A percentile compares a stretch with the other conserved stretches of the same genome.
Evolutionary conservation across 2,329 filamentous ascomycete genomes (phyloP).

Genomic region (Thyridium curvatum): DNA sequence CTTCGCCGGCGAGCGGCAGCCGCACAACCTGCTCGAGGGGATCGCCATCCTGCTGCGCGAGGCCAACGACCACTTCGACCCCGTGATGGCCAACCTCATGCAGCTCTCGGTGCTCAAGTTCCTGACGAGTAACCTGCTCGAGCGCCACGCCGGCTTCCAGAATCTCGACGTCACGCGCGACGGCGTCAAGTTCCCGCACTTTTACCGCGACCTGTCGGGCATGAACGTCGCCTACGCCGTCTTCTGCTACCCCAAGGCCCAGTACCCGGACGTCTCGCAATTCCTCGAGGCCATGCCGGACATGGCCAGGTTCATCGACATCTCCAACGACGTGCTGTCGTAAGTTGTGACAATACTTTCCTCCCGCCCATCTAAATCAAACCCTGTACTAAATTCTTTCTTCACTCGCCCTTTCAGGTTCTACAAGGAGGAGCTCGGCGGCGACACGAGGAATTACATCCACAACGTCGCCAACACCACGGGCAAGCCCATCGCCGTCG

Average conservation of each 20-base stretch:
- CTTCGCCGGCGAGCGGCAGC: slow-evolving; percentile 5
- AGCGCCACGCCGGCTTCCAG: slow-evolving; percentile 12
- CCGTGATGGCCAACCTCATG: slow-evolving; percentile 5
- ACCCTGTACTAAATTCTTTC: too few species aligned
- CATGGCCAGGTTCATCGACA: slow-evolving; percentile 13
- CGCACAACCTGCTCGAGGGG: slow-evolving; percentile 11
- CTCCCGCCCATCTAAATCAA: too few species aligned
- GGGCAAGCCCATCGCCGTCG: not conserved
- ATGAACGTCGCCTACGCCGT: slow-evolving; percentile 13
- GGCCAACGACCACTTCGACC: slow-evolving; percentile 12
- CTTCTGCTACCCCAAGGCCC: slow-evolving; percentile 12
- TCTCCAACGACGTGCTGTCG: slow-evolving; percentile 15
- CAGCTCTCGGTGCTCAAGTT: slow-evolving; percentile 11
- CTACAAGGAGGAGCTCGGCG: slow-evolving; percentile 13
- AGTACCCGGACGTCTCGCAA: slow-evolving; percentile 10
- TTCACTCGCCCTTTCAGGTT: slow-evolving; percentile 7
- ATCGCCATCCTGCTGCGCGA: slow-evolving; percentile 7
- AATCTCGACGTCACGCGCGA: slow-evolving; percentile 8
- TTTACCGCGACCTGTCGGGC: slow-evolving; percentile 12
- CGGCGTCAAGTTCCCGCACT: slow-evolving; percentile 12
- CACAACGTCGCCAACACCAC: slow-evolving; percentile 9
- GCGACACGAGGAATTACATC: slow-evolving; percentile 12
- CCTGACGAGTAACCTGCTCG: slow-evolving; percentile 12
- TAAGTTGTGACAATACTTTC: too few species aligned
- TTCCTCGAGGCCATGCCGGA: slow-evolving; percentile 14